Evolutionary conservation across 768 basidiomycete species (phyloP), one percentile per base, ranked within the genome.

Genomic region (Trametopsis cervina): DNA sequence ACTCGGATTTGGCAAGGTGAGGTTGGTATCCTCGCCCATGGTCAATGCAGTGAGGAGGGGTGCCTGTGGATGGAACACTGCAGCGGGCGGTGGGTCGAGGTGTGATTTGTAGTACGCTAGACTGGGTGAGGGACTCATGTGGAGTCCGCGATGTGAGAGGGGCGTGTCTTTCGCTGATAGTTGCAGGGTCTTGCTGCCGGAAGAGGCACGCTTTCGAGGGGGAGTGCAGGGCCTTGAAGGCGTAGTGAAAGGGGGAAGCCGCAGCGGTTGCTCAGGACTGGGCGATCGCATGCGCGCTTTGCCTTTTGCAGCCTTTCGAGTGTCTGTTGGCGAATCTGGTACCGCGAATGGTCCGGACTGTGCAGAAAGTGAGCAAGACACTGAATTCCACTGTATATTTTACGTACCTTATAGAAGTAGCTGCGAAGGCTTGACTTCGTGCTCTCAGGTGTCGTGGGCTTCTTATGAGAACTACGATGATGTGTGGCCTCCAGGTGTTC

Each of bases 21-120:
- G 36, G 15, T 42, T 15, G 9, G 65, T 63, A n/a, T 49, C 58
- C n/a, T 68, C 65, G 2, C 43, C 46, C 39, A 15, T 23, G 21
- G 24, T 24, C 35, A 57, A 15, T n/a, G 43, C 65, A 41, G 66
- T 63, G 1, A 69, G 70, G 17, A 71, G 72, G 18, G 69, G 65
- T 3, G 69, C 70, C 26, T 57, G 65, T 18, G 52, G 57, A 46
- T n/a, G 57, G 57, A 38, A 61, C 21, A 48, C 50, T 37, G 69
- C 47, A 37, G 68, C 56, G 2, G 75, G 77, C 0, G 81, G 81
- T 0, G 84, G 83, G 53, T 85, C 81, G 11, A 85, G 68, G 54
- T 82, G 69, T 7, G 77, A 75, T 55, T 85, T 86, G 61, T 83
- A 85, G 63, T 86, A 79, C 7, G 71, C 76, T 12, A 85, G 70